Percentiles rank a stretch among this genome's conserved stretches.
Conservation (phyloP, 352 stramenopile species). For the Phytophthora boehmeriae region DNA sequence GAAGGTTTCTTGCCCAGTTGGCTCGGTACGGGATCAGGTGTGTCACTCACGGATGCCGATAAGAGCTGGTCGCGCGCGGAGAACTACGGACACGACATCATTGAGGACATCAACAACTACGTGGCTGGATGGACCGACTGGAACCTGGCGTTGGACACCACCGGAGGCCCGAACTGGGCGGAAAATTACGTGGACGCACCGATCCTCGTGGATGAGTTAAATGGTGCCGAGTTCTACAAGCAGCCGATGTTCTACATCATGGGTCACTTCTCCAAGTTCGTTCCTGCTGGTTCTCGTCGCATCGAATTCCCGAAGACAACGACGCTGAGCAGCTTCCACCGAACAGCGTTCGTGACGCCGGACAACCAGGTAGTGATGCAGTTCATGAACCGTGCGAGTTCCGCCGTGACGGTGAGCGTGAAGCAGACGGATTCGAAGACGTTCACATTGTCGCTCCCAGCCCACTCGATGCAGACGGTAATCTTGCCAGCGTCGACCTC, state of each 20-base stretch:
- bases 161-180: constrained; percentile 69
- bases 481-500: constrained; percentile 11
- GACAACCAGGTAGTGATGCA: constrained; percentile 39
- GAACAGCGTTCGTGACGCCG: constrained; percentile 36
- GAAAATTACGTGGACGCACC: constrained; percentile 67
- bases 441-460: not conserved
- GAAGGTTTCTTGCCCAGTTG: constrained; percentile 51
- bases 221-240: constrained; percentile 64
- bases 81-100: constrained; percentile 78
- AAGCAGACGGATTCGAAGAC: constrained; percentile 1
- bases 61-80: constrained; percentile 61
- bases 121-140: constrained; percentile 81
- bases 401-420: constrained; percentile 23
- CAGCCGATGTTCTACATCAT: constrained; percentile 78
- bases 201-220: constrained; percentile 58
- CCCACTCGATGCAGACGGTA: constrained; percentile 1
- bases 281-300: constrained; percentile 42
- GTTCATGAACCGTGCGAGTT: constrained; percentile 36
- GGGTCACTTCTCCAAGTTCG: constrained; percentile 67
- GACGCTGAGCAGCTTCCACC: constrained; percentile 28
- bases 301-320: constrained; percentile 29
- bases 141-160: constrained; percentile 75
- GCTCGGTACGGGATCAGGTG: constrained; percentile 51
- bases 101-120: constrained; percentile 81
- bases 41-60: constrained; percentile 35